Percentiles rank a stretch among this genome's conserved stretches.
Conservation (phyloP, 2,329 filamentous ascomycete genomes). For the Knufia fluminis region DNA sequence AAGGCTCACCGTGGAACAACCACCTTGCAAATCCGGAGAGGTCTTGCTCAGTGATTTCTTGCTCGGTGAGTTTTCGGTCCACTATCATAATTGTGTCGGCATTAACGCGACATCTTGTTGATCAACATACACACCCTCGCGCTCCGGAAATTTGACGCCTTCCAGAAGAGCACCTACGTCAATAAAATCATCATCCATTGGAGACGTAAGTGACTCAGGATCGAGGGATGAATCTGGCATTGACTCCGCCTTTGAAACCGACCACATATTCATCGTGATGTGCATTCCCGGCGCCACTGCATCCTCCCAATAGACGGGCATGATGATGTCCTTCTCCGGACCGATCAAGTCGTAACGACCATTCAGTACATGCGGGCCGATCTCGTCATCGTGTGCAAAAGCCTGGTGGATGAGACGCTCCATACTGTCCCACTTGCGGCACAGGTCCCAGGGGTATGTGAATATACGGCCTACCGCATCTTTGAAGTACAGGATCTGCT, state of each 20-base stretch:
- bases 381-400: constrained; percentile 66
- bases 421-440: constrained; percentile 81
- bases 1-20: too few species aligned
- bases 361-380: constrained; percentile 65
- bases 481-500: constrained; percentile 75
- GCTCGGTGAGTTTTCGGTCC: too few species aligned
- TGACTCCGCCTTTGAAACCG: constrained; percentile 44
- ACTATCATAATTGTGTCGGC: too few species aligned
- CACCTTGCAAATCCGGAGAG: too few species aligned
- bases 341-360: constrained; percentile 74
- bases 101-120: too few species aligned
- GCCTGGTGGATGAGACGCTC: constrained; percentile 78
- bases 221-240: constrained; percentile 15
- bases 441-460: constrained; percentile 80
- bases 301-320: constrained; percentile 72
- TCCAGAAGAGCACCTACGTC: constrained; percentile 19
- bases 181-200: constrained; percentile 12
- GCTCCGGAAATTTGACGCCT: too few species aligned
- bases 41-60: too few species aligned
- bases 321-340: constrained; percentile 71
- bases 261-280: constrained; percentile 60
- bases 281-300: constrained; percentile 70
- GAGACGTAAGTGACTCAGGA: constrained; percentile 10
- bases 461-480: constrained; percentile 87
- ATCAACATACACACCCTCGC: too few species aligned